Evolutionary conservation across 345 rosid genomes (phyloP), one percentile per base, ranked within the genome.

Genomic region (Cardamine chenopodiifolia): DNA sequence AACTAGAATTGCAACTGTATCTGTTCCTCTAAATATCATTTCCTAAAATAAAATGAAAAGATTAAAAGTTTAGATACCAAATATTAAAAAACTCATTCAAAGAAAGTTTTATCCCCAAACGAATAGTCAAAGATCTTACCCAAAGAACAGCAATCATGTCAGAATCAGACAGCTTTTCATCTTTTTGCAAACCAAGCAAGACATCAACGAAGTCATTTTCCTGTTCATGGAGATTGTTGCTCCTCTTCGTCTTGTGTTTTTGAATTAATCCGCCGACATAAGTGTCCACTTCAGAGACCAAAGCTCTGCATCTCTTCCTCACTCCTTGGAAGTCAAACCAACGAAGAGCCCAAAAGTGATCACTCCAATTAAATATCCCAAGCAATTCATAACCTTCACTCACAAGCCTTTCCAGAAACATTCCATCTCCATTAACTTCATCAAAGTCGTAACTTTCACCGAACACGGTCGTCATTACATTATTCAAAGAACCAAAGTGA

Each of bases 11-110:
- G 97, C 98, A 55, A 93, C 89, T 0, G 98, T 87, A 55, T 90
- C 98, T 7, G 97, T 89, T 11, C 98, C 98, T 58, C 98, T 81
- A 67, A 93, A 93, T 54, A 90, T 82, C 98, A 90, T 90, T 75
- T 93, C 98, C 98, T 93, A 19, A 19, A 39, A 5, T 20, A 31
- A 55, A 63, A 23, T 2, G 6, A 26, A 35, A 31, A 31, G 1
- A 50, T 7, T 29, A 20, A 40, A 48, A 48, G 50, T n/a, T 40
- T 44, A 53, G n/a, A 31, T 0, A 56, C 17, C 18, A 37, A 71
- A 52, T 32, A 47, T 10, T 7, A 2, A 13, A 40, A 29, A 47
- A 8, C 2, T 34, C 68, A 35, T 61, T 14, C 22, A 45, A 61
- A 44, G n/a, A 28, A 76, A 53, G 48, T 26, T 26, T 22, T 35